A percentile compares a stretch with the other conserved stretches of the same genome.
These are phyloP conservation scores for Corymbia maculata DNA, from an alignment of 345 rosid species.

Conservation along the genomic window DNA sequence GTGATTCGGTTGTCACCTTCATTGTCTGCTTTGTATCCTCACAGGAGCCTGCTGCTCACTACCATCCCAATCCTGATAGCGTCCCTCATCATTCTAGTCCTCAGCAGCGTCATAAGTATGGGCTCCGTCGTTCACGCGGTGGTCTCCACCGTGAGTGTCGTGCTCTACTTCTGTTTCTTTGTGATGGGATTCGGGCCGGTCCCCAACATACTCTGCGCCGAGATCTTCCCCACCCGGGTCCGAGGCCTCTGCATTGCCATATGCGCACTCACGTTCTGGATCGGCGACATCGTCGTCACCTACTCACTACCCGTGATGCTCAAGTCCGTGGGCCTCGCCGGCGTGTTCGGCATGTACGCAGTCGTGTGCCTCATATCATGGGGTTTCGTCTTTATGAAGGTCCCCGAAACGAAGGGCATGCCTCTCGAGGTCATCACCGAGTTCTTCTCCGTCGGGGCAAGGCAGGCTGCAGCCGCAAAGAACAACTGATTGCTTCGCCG, in stretches of 20 bases:
- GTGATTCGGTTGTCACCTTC: background rate
- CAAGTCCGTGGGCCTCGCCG: slow-evolving; percentile 24
- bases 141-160: slow-evolving; percentile 20
- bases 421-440: slow-evolving; percentile 38
- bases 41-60: slow-evolving; percentile 26
- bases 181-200: slow-evolving; percentile 36
- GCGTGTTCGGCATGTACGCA: slow-evolving; percentile 21
- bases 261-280: slow-evolving; percentile 29
- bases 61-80: slow-evolving; percentile 28
- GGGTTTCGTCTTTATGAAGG: slow-evolving; percentile 30
- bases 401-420: slow-evolving; percentile 47
- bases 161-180: slow-evolving; percentile 23
- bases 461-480: background rate
- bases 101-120: slow-evolving; percentile 9
- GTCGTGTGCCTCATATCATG: slow-evolving; percentile 19
- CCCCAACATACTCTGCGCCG: slow-evolving; percentile 32
- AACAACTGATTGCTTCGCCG: background rate
- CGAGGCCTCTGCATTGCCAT: slow-evolving; percentile 34
- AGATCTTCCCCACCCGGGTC: slow-evolving; percentile 33
- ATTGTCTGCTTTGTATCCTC: background rate
- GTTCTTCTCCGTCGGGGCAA: slow-evolving; percentile 32
- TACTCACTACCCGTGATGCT: slow-evolving; percentile 26
- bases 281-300: slow-evolving; percentile 19
- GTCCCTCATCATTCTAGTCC: slow-evolving; percentile 16
- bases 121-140: slow-evolving; percentile 11